Conservation (phyloP, 768 basidiomycete genomes). For the Collybia mongolica region DNA sequence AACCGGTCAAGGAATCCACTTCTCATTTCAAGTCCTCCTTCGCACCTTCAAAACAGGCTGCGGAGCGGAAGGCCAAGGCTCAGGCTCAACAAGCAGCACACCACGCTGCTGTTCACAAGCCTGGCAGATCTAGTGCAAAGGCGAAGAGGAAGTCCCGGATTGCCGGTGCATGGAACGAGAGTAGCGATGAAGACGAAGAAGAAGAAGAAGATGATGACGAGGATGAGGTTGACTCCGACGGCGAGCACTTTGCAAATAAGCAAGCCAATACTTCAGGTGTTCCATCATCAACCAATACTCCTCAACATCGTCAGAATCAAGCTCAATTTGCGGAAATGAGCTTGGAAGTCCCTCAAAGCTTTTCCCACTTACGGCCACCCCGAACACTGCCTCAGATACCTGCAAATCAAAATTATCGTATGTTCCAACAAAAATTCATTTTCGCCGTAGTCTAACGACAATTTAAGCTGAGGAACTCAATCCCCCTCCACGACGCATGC, state of each 20-base stretch:
- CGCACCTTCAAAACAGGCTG: slow-evolving; percentile 79
- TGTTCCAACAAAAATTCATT: slow-evolving; percentile 21
- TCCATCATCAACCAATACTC: slow-evolving; percentile 22
- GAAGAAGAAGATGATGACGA: slow-evolving; percentile 83
- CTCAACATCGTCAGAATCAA: slow-evolving; percentile 24
- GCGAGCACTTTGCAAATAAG: slow-evolving; percentile 40
- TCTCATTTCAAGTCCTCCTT: slow-evolving; percentile 80
- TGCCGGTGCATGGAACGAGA: slow-evolving; percentile 64
- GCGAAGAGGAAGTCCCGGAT: slow-evolving; percentile 60
- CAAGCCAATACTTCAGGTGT: slow-evolving; percentile 16
- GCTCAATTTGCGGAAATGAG: slow-evolving; percentile 21
- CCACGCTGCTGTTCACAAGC: slow-evolving; percentile 73
- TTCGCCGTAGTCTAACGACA: slow-evolving; percentile 10
- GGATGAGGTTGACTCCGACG: slow-evolving; percentile 72
- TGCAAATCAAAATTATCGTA: slow-evolving; percentile 41
- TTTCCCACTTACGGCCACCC: slow-evolving; percentile 52
- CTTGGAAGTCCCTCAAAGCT: slow-evolving; percentile 24
- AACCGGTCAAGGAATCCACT: slow-evolving; percentile 14
- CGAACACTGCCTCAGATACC: slow-evolving; percentile 70
- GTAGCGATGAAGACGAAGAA: slow-evolving; percentile 83
- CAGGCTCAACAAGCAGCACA: slow-evolving; percentile 84
- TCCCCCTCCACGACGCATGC: slow-evolving; percentile 41
- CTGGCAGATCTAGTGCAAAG: slow-evolving; percentile 62
- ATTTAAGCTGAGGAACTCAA: slow-evolving; percentile 42
- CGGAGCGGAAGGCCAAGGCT: slow-evolving; percentile 79